Evolutionary conservation across 768 basidiomycete species (phyloP), one percentile per base, ranked within the genome.

Genomic region (Calocera cornea): DNA sequence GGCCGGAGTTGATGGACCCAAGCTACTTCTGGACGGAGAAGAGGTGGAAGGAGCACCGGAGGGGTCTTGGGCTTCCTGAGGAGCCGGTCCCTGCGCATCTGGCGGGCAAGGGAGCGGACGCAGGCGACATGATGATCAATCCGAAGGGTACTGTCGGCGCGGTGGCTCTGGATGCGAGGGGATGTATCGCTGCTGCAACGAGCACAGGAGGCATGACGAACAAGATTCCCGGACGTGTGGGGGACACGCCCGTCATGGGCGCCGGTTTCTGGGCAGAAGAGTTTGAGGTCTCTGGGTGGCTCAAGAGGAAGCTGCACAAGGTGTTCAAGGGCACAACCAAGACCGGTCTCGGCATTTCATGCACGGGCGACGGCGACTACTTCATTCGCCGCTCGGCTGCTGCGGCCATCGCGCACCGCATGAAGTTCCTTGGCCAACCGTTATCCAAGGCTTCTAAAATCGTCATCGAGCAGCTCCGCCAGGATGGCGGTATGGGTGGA

Each of bases 141-240:
- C 88, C 91, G 2, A 87, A 77, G 17, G 91, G 90, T 12, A 93
- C 90, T 0, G 90, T 93, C 11, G 91, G 91, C 22, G 91, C 91
- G 0, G 89, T 93, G 8, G 90, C 88, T 2, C 78, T 92, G 34
- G 91, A 92, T 73, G 71, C 80, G 5, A 78, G 84, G 27, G 90
- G 90, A 0, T 90, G 89, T 72, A 85, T 92, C 68, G 83, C 86
- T 0, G 77, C 80, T 1, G 77, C 86, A 19, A 92, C 91, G 0
- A 91, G 90, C 0, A 93, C 90, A 0, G 91, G 91, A 38, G 90
- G 91, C 0, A 79, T 78, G 60, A 92, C 89, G 40, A 93, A 93
- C 76, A 93, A 93, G 75, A 80, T 90, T 10, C 87, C 86, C 19
- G 90, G 90, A 7, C 81, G 90, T 2, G 79, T 92, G n/a, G 90